Base-by-base conservation (phyloP, 352 stramenopile genomes). In the Elongisporangium senticosum region DNA sequence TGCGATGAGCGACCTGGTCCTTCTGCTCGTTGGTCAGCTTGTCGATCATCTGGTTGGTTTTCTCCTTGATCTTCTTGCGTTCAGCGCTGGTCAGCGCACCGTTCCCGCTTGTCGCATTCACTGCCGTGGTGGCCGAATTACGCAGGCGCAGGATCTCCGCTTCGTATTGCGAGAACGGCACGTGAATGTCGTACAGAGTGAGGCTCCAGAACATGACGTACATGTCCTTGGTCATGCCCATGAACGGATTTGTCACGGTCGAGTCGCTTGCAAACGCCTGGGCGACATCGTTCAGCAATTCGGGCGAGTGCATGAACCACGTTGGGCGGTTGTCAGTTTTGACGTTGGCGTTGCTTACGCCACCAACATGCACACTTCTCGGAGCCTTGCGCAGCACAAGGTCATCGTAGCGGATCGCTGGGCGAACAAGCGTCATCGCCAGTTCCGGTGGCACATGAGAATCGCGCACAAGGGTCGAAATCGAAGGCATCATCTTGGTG, bases 201-300 rank as follows among this genome's bases (percentile, higher is more conserved):
- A 96, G 66, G 11, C 76, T 83, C 87, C 87, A 96, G 60, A 96
- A 96, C 49, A 74, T 92, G 22, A 82, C 72, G 53, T 90, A 95
- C 40, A 95, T 61, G 20, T 91, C 83, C 40, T 77, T 82, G 23
- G 81, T 85, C 67, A 93, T 77, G 26, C 81, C 85, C 15, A 68
- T 73, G 55, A 91, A 90, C 2, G 78, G 71, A 47, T 79, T 69
- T 43, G 74, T 69, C 28, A 43, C 40, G 3, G 72, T 65, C n/a
- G 49, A 53, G 5, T 67, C 61, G 1, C 58, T 59, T 13, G 58
- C 59, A 24, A 92, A 60, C 3, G 83, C 79, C 1, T 65, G 26
- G 4, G 58, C 68, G 14, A 95, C 63, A 53, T 95, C 85, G n/a
- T 75, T 63, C 19, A 92, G 54, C 7, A 93, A 65, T 23, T 74